phyloP scores from a whole-genome alignment of 768 basidiomycete genomes.

The Rhodotorula paludigena region DNA sequence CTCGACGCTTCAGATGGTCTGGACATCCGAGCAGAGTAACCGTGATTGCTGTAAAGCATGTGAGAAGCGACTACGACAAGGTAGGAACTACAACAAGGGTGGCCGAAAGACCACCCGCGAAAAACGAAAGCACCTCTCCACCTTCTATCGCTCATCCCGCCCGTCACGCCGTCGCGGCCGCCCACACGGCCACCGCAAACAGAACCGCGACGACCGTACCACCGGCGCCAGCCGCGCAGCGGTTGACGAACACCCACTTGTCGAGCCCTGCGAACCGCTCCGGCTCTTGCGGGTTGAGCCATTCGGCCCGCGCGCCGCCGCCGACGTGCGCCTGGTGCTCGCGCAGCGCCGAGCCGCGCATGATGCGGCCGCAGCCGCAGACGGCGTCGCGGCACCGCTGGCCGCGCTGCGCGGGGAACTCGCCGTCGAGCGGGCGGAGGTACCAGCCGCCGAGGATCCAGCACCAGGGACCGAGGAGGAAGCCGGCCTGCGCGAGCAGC shows the following conservation, averaged over 20 bases:
- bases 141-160: neutral
- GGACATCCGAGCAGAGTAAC: too few relatives aligned
- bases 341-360: constrained; percentile 11
- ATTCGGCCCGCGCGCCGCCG: neutral
- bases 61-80: too few relatives aligned
- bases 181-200: constrained; percentile 24
- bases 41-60: too few relatives aligned
- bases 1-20: too few relatives aligned
- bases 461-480: constrained; percentile 33
- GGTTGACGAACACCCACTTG: constrained; percentile 29
- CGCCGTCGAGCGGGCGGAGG: constrained; percentile 26
- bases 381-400: constrained; percentile 14
- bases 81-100: too few relatives aligned
- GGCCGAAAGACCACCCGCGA: too few relatives aligned
- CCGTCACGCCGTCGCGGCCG: constrained; percentile 19
- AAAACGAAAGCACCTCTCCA: too few relatives aligned
- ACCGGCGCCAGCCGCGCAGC: constrained; percentile 19
- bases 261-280: constrained; percentile 29
- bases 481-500: constrained; percentile 20
- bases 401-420: constrained; percentile 13
- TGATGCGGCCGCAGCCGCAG: constrained; percentile 28
- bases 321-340: neutral
- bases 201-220: constrained; percentile 15
- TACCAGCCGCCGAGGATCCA: constrained; percentile 38
- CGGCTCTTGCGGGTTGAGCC: neutral